Evolutionary conservation across 768 basidiomycete genomes (phyloP).

Genomic region (Boletus subcaerulescens): DNA sequence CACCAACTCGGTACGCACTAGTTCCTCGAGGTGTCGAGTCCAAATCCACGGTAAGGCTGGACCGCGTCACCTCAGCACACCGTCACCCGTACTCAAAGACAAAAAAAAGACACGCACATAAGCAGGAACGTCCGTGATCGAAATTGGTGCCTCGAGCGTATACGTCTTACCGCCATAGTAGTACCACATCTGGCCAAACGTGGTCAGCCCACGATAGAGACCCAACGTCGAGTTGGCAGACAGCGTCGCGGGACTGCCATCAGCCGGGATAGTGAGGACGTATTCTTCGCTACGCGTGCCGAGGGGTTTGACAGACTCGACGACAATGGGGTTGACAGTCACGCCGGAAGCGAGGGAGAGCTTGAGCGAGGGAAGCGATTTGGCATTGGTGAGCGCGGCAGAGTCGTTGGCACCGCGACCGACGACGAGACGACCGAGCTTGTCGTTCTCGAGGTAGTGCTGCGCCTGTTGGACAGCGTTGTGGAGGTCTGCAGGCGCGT

Average conservation of each 20-base stretch:
- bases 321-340: conserved; percentile 27
- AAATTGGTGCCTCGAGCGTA: conserved; percentile 37
- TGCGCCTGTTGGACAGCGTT: conserved; percentile 32
- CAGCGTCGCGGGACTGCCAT: conserved; percentile 37
- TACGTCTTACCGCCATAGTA: conserved; percentile 34
- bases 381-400: conserved; percentile 24
- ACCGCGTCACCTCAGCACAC: background rate
- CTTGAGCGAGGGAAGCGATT: conserved; percentile 24
- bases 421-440: conserved; percentile 39
- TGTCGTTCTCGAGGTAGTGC: conserved; percentile 35
- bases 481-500: conserved; percentile 33
- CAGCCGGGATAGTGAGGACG: conserved; percentile 35
- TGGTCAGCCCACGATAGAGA: conserved; percentile 50
- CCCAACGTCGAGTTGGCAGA: conserved; percentile 48
- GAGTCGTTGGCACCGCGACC: conserved; percentile 37
- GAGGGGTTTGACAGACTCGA: conserved; percentile 35
- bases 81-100: background rate
- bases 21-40: conserved; percentile 46
- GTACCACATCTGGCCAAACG: conserved; percentile 56
- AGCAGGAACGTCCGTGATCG: conserved; percentile 45
- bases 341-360: conserved; percentile 24
- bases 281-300: conserved; percentile 46
- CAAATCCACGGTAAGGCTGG: conserved; percentile 39
- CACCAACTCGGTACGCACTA: conserved; percentile 28
- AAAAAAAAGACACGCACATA: conserved; percentile 33